These are phyloP conservation scores for Catenaria anguillulae DNA, from an alignment of 371 early-diverging fungal species.

Conservation along the genomic window DNA sequence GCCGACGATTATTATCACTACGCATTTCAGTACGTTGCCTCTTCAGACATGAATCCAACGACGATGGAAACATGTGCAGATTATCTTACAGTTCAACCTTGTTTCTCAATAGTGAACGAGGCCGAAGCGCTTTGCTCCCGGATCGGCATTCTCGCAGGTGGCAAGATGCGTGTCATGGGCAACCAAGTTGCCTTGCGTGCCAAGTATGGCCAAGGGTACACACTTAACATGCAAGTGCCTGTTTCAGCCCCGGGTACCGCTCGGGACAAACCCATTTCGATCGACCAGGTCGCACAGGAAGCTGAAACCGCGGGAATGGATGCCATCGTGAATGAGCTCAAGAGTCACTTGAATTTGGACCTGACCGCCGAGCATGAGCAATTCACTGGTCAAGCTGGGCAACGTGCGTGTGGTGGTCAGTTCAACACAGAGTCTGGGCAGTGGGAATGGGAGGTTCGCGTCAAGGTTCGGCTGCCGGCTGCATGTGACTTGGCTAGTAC, in stretches of 20 bases:
- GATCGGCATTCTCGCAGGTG: slow-evolving; percentile 33
- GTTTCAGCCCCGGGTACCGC: background rate
- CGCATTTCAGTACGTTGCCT: slow-evolving; percentile 21
- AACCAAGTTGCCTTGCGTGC: slow-evolving; percentile 26
- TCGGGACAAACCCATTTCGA: background rate
- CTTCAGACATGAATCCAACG: too few species aligned
- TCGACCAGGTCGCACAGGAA: background rate
- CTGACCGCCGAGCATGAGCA: background rate
- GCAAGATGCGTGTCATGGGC: slow-evolving; percentile 29
- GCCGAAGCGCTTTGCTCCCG: slow-evolving; percentile 27
- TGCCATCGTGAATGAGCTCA: too few species aligned
- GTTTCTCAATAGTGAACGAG: slow-evolving; percentile 11
- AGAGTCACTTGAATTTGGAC: background rate
- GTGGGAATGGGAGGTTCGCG: background rate
- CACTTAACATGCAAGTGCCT: background rate
- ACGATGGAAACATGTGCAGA: too few species aligned
- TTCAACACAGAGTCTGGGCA: too few species aligned
- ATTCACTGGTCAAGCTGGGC: background rate
- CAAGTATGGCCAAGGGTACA: slow-evolving; percentile 20
- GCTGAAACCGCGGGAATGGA: background rate
- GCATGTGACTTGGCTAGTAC: background rate
- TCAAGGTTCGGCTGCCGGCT: background rate
- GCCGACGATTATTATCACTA: slow-evolving; percentile 23
- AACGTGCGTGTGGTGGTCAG: background rate
- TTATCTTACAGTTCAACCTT: too few species aligned